phyloP scores from a whole-genome alignment of 257 asterid species.

The Euphrasia confusa region DNA sequence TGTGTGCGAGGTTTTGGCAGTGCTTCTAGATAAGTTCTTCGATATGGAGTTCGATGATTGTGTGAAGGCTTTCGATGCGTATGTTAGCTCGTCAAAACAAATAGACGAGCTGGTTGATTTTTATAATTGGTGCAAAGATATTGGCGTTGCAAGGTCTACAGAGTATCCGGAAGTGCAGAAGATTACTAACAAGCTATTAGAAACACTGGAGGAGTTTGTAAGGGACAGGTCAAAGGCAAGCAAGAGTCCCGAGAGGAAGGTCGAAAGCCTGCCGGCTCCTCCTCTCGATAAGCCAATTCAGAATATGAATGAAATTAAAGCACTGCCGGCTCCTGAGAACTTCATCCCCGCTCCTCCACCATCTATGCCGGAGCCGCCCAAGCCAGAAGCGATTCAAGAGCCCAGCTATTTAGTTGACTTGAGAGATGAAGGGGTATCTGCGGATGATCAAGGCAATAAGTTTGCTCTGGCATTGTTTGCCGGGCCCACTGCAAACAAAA shows the following conservation, averaged over 20 bases:
- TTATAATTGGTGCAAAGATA: slow-evolving; percentile 76
- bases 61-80: slow-evolving; percentile 71
- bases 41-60: slow-evolving; percentile 80
- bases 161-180: slow-evolving; percentile 80
- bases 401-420: slow-evolving; percentile 60
- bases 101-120: slow-evolving; percentile 66
- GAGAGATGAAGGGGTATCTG: slow-evolving; percentile 68
- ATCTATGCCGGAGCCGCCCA: slow-evolving; percentile 52
- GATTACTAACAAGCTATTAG: slow-evolving; percentile 65
- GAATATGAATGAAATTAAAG: slow-evolving; percentile 71
- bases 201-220: slow-evolving; percentile 80
- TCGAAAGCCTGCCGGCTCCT: slow-evolving; percentile 36
- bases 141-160: slow-evolving; percentile 60
- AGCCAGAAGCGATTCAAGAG: slow-evolving; percentile 40
- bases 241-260: slow-evolving; percentile 67
- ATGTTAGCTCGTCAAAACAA: slow-evolving; percentile 68
- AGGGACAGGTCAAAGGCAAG: slow-evolving; percentile 69
- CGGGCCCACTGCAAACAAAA: slow-evolving; percentile 45
- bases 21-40: slow-evolving; percentile 66
- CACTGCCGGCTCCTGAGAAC: slow-evolving; percentile 70
- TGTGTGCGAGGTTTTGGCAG: slow-evolving; percentile 69
- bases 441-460: slow-evolving; percentile 80
- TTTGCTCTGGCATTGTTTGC: slow-evolving; percentile 82
- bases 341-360: slow-evolving; percentile 41
- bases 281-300: slow-evolving; percentile 44